These are phyloP conservation scores for Nicotiana paniculata DNA, from an alignment of 257 asterid species.

Conservation along the genomic window DNA sequence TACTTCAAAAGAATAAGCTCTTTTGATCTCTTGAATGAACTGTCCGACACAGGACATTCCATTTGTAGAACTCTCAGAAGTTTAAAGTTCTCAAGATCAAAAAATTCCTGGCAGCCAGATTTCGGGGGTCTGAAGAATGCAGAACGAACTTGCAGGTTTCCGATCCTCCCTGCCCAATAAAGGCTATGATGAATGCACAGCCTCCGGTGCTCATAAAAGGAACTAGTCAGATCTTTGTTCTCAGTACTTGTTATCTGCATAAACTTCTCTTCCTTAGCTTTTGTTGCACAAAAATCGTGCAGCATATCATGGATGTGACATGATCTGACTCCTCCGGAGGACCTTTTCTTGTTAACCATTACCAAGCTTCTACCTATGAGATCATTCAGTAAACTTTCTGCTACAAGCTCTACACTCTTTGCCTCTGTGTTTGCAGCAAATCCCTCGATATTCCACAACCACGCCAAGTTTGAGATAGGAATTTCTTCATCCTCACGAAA, in stretches of 20 bases:
- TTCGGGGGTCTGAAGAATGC: too few relatives aligned
- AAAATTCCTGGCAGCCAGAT: too few relatives aligned
- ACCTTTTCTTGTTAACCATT: background rate
- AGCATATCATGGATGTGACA: background rate
- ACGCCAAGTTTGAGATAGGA: background rate
- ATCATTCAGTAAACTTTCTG: conserved; percentile 3
- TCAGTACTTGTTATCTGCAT: too few relatives aligned
- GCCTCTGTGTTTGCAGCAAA: background rate
- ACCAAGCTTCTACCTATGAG: conserved; percentile 10
- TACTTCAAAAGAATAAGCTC: background rate
- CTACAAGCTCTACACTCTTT: background rate
- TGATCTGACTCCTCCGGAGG: background rate
- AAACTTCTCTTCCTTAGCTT: background rate
- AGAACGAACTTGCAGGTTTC: background rate
- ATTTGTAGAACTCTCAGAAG: too few relatives aligned
- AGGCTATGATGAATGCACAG: too few relatives aligned
- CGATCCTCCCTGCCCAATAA: background rate
- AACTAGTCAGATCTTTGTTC: too few relatives aligned
- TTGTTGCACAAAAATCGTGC: background rate
- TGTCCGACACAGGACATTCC: too few relatives aligned
- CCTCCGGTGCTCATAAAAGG: too few relatives aligned
- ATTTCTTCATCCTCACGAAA: background rate
- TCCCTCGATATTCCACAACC: conserved; percentile 7
- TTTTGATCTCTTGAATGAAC: too few relatives aligned
- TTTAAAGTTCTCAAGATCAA: too few relatives aligned